Conservation (phyloP, 164 flowering plant genomes). For the Sedum album region DNA sequence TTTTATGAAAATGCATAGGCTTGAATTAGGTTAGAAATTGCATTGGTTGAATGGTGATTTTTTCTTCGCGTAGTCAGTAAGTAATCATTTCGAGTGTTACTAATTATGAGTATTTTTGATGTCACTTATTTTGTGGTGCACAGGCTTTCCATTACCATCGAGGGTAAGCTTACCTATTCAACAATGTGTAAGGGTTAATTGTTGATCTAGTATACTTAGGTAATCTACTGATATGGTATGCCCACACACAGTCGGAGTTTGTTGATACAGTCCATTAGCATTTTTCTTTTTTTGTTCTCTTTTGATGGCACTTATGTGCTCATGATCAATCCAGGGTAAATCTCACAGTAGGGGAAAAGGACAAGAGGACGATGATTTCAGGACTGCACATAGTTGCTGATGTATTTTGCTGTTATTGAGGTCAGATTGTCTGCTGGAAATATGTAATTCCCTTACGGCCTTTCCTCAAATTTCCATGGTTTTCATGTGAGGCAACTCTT, state of each 20-base stretch:
- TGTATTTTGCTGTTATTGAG: conserved; percentile 25
- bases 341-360: conserved; percentile 43
- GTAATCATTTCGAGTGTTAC: too few species aligned
- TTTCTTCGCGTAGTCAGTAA: too few species aligned
- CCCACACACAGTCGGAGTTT: not conserved
- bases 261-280: too few species aligned
- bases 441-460: not conserved
- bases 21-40: too few species aligned
- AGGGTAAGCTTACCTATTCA: conserved; percentile 78
- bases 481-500: too few species aligned
- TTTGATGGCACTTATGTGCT: not conserved
- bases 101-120: too few species aligned
- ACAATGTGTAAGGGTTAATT: conserved; percentile 41
- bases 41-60: too few species aligned
- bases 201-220: too few species aligned
- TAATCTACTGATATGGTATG: not conserved
- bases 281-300: too few species aligned
- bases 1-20: too few species aligned
- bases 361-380: conserved; percentile 74
- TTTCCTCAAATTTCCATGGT: conserved; percentile 12
- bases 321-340: conserved; percentile 38
- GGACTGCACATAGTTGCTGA: conserved; percentile 86
- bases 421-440: not conserved
- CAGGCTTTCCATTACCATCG: conserved; percentile 68
- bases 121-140: conserved; percentile 12